These are phyloP conservation scores for Paraurostyla sp. DNA, from an alignment of 73 alveolate genomes.

Conservation along the genomic window DNA sequence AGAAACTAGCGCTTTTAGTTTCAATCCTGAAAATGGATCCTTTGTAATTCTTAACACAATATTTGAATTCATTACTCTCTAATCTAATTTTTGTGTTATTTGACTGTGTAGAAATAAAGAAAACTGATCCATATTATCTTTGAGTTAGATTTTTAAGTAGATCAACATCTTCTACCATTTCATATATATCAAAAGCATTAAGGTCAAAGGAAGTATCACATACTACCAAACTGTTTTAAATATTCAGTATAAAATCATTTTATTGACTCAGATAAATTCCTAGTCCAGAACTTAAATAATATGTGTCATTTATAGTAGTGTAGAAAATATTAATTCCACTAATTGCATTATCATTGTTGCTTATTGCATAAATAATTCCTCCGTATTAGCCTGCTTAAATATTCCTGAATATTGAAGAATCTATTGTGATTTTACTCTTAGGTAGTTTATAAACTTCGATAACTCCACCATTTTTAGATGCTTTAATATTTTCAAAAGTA, in stretches of 20 bases:
- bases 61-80: background rate
- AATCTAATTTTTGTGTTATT: background rate
- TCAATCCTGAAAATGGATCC: background rate
- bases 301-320: background rate
- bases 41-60: conserved; percentile 2
- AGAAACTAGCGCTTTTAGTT: background rate
- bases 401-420: background rate
- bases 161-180: background rate
- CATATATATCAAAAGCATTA: background rate
- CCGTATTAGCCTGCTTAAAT: background rate
- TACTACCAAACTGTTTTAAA: background rate
- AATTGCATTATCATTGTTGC: background rate
- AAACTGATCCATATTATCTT: conserved; percentile 20
- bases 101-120: background rate
- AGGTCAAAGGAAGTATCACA: background rate
- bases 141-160: background rate
- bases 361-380: background rate
- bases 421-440: background rate
- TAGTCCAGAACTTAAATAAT: background rate
- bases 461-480: background rate
- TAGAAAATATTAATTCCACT: background rate
- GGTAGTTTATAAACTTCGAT: background rate
- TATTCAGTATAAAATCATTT: background rate
- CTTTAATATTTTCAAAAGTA: background rate
- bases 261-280: background rate